These are phyloP conservation scores for Hapsidospora chrysogenum DNA, from an alignment of 495 filamentous ascomycete genomes.

Conservation along the genomic window DNA sequence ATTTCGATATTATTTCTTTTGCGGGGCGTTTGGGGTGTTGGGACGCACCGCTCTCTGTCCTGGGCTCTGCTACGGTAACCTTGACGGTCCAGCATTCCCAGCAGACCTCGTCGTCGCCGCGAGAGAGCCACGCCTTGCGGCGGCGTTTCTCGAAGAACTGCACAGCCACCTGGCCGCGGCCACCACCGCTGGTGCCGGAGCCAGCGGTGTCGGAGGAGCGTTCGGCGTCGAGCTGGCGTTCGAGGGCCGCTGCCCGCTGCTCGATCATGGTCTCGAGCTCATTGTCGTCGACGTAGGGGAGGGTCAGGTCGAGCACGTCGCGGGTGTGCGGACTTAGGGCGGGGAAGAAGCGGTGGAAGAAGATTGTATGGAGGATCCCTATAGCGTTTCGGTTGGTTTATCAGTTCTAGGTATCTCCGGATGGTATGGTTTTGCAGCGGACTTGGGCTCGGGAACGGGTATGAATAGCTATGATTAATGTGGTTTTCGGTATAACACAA, in stretches of 20 bases:
- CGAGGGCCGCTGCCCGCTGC: conserved; percentile 59
- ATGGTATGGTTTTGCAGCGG: not conserved
- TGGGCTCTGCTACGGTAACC: conserved; percentile 74
- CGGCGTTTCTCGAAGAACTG: conserved; percentile 92
- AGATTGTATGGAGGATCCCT: conserved; percentile 94
- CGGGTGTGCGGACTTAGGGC: conserved; percentile 67
- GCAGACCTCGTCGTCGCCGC: conserved; percentile 74
- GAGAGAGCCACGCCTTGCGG: conserved; percentile 62
- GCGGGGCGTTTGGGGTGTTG: too few relatives aligned
- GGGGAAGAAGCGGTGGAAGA: conserved; percentile 97
- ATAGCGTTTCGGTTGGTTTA: not conserved
- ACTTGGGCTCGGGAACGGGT: not conserved
- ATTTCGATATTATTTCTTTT: conserved; percentile 5
- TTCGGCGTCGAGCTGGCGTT: conserved; percentile 42
- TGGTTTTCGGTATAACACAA: too few relatives aligned
- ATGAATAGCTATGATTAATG: not conserved
- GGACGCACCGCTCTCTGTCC: conserved; percentile 68
- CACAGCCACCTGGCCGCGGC: conserved; percentile 66
- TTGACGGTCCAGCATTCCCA: conserved; percentile 95
- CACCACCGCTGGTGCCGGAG: conserved; percentile 19
- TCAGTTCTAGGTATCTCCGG: too few relatives aligned
- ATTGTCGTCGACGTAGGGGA: conserved; percentile 74
- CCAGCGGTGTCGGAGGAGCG: conserved; percentile 11
- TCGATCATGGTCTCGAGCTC: conserved; percentile 90
- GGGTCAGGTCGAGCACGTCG: conserved; percentile 82